Conservation (phyloP, 139 green algal genomes). For the Coelastrella sp. region DNA sequence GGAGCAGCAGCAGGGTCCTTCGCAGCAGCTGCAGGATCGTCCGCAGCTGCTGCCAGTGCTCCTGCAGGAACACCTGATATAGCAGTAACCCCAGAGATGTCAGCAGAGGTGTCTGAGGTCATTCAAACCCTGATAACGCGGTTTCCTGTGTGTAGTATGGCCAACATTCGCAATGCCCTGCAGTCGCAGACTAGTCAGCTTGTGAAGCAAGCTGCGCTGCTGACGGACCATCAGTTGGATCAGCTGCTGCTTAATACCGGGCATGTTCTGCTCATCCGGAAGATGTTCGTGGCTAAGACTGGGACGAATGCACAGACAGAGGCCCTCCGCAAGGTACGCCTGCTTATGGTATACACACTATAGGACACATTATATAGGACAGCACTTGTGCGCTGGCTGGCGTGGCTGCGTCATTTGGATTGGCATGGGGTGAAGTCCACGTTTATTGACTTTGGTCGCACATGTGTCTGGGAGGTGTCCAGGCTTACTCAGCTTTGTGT, state of each 20-base stretch:
- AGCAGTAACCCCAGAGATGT: not conserved
- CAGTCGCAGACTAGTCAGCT: not conserved
- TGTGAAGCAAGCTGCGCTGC: not conserved
- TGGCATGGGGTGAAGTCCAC: too few species aligned
- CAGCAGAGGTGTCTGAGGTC: not conserved
- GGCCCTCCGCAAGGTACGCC: not conserved
- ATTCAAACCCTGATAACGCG: not conserved
- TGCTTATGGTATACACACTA: not conserved
- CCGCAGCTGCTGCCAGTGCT: not conserved
- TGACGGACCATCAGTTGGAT: conserved; percentile 21
- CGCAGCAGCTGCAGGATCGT: conserved; percentile 12
- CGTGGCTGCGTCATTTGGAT: not conserved
- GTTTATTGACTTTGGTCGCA: too few species aligned
- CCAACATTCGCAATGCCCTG: conserved; percentile 24
- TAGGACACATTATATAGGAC: not conserved
- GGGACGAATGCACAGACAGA: not conserved
- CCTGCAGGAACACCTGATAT: not conserved
- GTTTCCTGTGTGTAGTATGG: conserved; percentile 11
- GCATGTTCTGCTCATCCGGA: not conserved
- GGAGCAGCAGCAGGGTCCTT: not conserved
- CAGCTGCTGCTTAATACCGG: not conserved
- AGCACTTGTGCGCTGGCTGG: not conserved
- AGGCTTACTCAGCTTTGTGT: too few species aligned
- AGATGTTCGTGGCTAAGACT: conserved; percentile 6
- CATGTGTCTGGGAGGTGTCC: too few species aligned